These are phyloP conservation scores for Penicillium occitanis DNA, from an alignment of 2,329 filamentous ascomycete genomes.

Conservation along the genomic window DNA sequence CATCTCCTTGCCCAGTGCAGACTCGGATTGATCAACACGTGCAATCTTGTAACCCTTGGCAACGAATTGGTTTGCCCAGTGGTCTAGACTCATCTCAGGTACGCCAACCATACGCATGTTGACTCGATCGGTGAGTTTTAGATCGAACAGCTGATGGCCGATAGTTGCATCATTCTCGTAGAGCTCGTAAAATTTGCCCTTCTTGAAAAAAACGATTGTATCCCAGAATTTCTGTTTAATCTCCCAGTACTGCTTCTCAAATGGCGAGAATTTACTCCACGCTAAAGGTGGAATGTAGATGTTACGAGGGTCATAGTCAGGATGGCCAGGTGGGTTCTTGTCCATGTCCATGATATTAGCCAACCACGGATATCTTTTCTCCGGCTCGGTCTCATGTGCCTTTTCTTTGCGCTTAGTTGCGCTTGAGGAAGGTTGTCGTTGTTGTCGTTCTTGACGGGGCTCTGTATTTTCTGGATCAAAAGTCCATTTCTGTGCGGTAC, in stretches of 20 bases:
- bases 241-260: conserved; percentile 98
- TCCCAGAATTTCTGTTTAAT: conserved; percentile 99
- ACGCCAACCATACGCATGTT: conserved; percentile 99
- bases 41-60: conserved; percentile 98
- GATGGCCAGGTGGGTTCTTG: conserved; percentile 71
- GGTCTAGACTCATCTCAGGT: conserved; percentile 88
- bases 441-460: conserved; percentile 50
- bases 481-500: conserved; percentile 81
- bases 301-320: conserved; percentile 87
- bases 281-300: conserved; percentile 83
- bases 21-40: conserved; percentile 94
- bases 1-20: conserved; percentile 95
- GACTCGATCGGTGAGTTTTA: conserved; percentile 95
- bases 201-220: conserved; percentile 98
- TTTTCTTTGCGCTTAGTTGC: conserved; percentile 55
- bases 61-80: conserved; percentile 98
- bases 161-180: conserved; percentile 98
- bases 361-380: conserved; percentile 86
- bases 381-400: conserved; percentile 77
- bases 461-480: conserved; percentile 63
- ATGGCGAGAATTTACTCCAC: conserved; percentile 81
- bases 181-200: conserved; percentile 98
- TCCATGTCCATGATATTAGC: conserved; percentile 84
- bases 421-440: conserved; percentile 34
- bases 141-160: conserved; percentile 92